Base-by-base conservation (phyloP, 257 asterid genomes). In the Solanum tarapatanum region DNA sequence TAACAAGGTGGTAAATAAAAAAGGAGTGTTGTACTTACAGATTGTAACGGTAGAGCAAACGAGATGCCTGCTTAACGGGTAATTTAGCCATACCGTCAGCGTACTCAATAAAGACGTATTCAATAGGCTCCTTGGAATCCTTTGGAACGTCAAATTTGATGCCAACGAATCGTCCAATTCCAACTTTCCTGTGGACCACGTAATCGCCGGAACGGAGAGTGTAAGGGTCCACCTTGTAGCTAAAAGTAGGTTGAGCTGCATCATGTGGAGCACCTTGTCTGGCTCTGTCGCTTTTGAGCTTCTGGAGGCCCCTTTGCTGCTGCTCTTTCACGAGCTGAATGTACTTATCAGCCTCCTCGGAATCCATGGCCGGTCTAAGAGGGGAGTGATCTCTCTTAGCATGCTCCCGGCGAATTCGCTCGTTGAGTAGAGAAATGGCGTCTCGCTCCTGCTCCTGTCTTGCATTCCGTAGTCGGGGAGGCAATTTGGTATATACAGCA, bases 1-100 rank as follows among this genome's bases (percentile, higher is more conserved):
- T 26, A 64, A 24, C 17, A 64, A 41, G 6, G 86, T 36, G 58
- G 51, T 84, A 72, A 30, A 19, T 55, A 70, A 39, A 62, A 10
- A 19, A 55, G 64, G 84, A 28, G 62, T 24, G 26, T 8, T 79
- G 16, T 13, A 87, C 98, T 51, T 90, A 96, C 99, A 97, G 96
- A 91, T 90, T 94, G 88, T 94, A 97, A 89, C 98, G 98, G 90
- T 97, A 97, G 87, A 97, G 98, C 93, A 97, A 74, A 37, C 96
- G 96, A 82, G 98, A 87, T 7, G 98, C 99, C 93, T 97, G 96
- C 87, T 93, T 92, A 77, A 95, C 93, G 0, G 98, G 98, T 16
- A 95, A 91, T 90, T 95, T 96, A 43, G 98, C 99, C 98, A 96
- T 96, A 82, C 98, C 99, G 89, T 96, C 99, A 21, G 97, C 97